Evolutionary conservation across 2,329 filamentous ascomycete genomes (phyloP), one percentile per base, ranked within the genome.

Genomic region (Fusarium musae): DNA sequence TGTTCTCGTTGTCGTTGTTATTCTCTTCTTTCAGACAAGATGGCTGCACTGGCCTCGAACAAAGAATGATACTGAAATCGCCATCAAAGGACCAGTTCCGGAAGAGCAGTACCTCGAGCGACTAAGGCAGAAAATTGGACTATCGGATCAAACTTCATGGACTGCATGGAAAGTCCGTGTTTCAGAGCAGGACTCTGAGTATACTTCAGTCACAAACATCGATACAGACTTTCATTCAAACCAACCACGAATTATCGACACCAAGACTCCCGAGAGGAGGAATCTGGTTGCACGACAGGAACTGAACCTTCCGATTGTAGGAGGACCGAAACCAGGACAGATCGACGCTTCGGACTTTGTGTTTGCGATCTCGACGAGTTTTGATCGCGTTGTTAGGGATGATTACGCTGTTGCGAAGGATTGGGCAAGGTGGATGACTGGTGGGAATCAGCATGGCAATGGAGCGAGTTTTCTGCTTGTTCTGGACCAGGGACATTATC

Each of bases 351-450:
- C 85, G 1, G 74, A 80, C 5, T 82, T 84, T 54, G 67, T 86
- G 5, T 85, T 87, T 59, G 84, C 83, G 46, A 75, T 87, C 32
- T 83, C 84, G 5, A 85, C 85, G 1, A 85, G 83, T 17, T 85
- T 83, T 61, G 78, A 80, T 21, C 81, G 84, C 9, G 77, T 87
- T 36, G 77, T 78, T 5, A 80, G 82, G 47, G 76, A 80, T 15
- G 80, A 85, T 58, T 81, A 80, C 62, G 80, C 83, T 15, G 75
- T 85, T 46, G 72, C 86, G 10, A 79, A 78, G 46, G 82, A 83
- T 64, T 87, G 85, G 85, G 78, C 82, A 42, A 80, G 84, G 6
- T 87, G 84, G 84, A 80, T 87, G 62, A 85, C 85, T 1, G 79
- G 84, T 49, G 83, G 83, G 7, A 78, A 79, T 13, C 79, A 81